Evolutionary conservation across 257 asterid species (phyloP).

Genomic region (Nyctanthes arbortristis): DNA sequence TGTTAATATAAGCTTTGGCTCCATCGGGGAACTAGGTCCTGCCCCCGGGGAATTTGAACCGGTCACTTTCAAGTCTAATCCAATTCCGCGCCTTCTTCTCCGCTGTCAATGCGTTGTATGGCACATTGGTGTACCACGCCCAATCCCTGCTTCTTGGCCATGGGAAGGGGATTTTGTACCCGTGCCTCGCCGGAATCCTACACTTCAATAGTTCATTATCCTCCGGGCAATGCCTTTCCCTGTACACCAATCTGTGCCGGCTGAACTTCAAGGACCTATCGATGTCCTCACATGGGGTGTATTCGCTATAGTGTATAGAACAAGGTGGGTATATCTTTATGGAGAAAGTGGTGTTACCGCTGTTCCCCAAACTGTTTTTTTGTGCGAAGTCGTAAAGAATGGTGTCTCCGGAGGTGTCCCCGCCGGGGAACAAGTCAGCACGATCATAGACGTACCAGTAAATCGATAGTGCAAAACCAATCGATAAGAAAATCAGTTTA

Average conservation of each 20-base stretch:
- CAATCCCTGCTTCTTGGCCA: slow-evolving; percentile 32
- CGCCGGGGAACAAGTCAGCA: slow-evolving; percentile 15
- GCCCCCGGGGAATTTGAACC: slow-evolving; percentile 35
- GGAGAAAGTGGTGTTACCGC: not conserved
- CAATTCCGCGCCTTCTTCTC: slow-evolving; percentile 32
- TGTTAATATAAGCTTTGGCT: slow-evolving; percentile 33
- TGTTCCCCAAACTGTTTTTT: too few species aligned
- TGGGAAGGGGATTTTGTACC: slow-evolving; percentile 23
- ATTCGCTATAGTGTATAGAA: slow-evolving; percentile 23
- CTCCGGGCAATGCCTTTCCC: slow-evolving; percentile 31
- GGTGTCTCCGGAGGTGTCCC: not conserved
- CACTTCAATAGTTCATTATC: slow-evolving; percentile 19
- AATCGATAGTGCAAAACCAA: slow-evolving; percentile 1
- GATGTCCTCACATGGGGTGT: slow-evolving; percentile 31
- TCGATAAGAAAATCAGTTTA: not conserved
- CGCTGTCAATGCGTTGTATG: slow-evolving; percentile 29
- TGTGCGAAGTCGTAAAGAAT: too few species aligned
- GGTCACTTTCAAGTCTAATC: slow-evolving; percentile 27
- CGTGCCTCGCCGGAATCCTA: slow-evolving; percentile 20
- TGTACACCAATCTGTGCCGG: slow-evolving; percentile 23
- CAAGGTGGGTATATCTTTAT: slow-evolving; percentile 21
- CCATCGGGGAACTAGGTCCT: slow-evolving; percentile 36
- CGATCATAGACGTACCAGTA: slow-evolving; percentile 11
- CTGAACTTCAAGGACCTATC: slow-evolving; percentile 15
- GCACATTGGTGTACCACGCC: slow-evolving; percentile 31